Evolutionary conservation across 805 yeast species (phyloP), one percentile per base, ranked within the genome.

Genomic region (Pichia californica): DNA sequence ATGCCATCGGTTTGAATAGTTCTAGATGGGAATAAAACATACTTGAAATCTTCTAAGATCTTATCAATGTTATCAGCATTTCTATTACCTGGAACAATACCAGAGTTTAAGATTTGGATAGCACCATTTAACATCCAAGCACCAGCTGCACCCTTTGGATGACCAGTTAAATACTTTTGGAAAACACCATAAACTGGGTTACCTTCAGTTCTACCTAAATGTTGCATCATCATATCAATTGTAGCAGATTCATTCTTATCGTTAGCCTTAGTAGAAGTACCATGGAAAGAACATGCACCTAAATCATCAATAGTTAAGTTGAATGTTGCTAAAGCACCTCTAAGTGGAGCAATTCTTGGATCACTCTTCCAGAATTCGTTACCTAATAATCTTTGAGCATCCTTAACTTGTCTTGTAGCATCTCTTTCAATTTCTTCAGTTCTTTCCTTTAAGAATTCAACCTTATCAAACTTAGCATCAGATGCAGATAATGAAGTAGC

Each of bases 81-180:
- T 69, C 97, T 81, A 77, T 93, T 93, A 67, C 99, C 99, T 56
- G 99, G 52, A 56, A 93, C 95, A 58, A 89, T 61, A 68, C 99
- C 98, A 58, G 85, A 67, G 71, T 87, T 84, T 65, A 93, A 74
- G 55, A 89, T 81, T 74, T 93, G 99, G 55, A 93, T 71, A 45
- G 88, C 96, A 69, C 99, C 99, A 68, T 93, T 94, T 77, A 93
- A 71, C 99, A 93, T 93, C 99, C 99, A 93, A 46, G 99, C 98
- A 77, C 97, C 99, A 46, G 99, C 99, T 58, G 99, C 99, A 79
- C 99, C 99, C 85, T 93, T 93, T 59, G 99, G 99, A 75, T 93
- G 99, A 71, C 99, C 99, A 58, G 99, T 93, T 62, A 93, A 79
- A 80, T 77, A 93, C 71, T 93, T 93, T 72, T 93, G 99, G 95